Evolutionary conservation across 2,329 filamentous ascomycete genomes (phyloP), one percentile per base, ranked within the genome.

Genomic region (Magnaporthiopsis poae): DNA sequence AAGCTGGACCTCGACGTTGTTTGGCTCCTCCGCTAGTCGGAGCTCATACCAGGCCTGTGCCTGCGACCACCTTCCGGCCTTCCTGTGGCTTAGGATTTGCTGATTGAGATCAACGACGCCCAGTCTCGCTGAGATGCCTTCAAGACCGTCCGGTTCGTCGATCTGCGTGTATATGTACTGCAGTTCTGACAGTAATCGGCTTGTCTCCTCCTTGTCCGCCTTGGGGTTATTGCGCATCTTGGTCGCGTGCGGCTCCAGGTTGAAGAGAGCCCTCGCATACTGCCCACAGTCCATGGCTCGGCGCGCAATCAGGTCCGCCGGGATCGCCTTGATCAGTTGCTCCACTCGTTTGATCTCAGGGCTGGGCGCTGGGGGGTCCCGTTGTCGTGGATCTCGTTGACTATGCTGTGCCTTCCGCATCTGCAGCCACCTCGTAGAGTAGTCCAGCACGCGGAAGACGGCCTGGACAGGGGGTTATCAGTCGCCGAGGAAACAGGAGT

Each of bases 11-110:
- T 96, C 90, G 25, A 85, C 75, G 73, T 96, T 89, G 65, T 88
- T 82, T 0, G 94, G 93, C 62, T 89, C 84, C 71, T 95, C 88
- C 2, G 90, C 88, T 46, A 98, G 82, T 69, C 93, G 89, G 70
- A 96, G 88, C 75, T 99, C 93, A 76, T 97, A 98, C 95, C 96
- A 99, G 69, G 91, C 96, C 77, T 98, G 95, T 31, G 93, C 95
- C 65, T 94, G 91, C 21, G 91, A 89, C 93, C 95, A 99, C 69
- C 93, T 84, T 4, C 95, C 95, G 27, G 93, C 91, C 76, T 96
- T 98, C 67, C 90, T 87, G 77, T 99, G 92, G 72, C 96, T 92
- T 66, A 97, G 82, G 39, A 97, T 90, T 74, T 98, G 93, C 74
- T 97, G 94, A 68, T 96, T 90, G 64, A 97, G 89, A 70, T 96